Evolutionary conservation across 495 filamentous ascomycete species (phyloP).

Genomic region (Aspergillus carlsbadensis): DNA sequence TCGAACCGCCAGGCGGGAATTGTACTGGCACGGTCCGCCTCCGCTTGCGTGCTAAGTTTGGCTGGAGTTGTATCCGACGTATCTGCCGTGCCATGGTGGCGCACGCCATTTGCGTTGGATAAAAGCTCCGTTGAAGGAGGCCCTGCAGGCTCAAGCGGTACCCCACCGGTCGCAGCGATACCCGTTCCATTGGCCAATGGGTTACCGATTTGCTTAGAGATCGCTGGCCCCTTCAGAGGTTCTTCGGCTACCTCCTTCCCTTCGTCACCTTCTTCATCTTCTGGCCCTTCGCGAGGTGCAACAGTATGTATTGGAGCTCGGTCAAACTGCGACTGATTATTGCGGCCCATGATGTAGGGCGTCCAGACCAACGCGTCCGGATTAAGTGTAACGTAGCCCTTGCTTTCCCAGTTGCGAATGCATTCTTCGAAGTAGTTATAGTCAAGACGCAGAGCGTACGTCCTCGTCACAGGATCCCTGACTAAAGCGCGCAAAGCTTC

Average conservation of each 20-base stretch:
- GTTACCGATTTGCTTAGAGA: slow-evolving; percentile 16
- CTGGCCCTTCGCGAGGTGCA: slow-evolving; percentile 69
- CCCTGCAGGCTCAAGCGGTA: slow-evolving; percentile 31
- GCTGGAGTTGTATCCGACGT: not conserved
- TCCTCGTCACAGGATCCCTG: slow-evolving; percentile 81
- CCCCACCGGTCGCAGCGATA: slow-evolving; percentile 4
- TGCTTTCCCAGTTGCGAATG: slow-evolving; percentile 80
- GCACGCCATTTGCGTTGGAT: slow-evolving; percentile 35
- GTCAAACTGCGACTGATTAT: slow-evolving; percentile 81
- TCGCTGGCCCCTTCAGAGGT: slow-evolving; percentile 20
- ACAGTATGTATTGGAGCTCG: slow-evolving; percentile 82
- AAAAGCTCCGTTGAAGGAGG: slow-evolving; percentile 39
- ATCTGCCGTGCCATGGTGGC: slow-evolving; percentile 16
- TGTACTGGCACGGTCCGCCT: slow-evolving; percentile 34
- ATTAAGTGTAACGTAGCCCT: slow-evolving; percentile 83
- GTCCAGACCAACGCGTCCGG: slow-evolving; percentile 85
- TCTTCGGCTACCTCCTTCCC: slow-evolving; percentile 31
- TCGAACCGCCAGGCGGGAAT: slow-evolving; percentile 83
- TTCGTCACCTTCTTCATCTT: slow-evolving; percentile 55
- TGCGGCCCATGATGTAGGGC: slow-evolving; percentile 94
- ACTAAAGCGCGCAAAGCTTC: slow-evolving; percentile 88
- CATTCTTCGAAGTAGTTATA: slow-evolving; percentile 78
- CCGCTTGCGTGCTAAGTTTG: slow-evolving; percentile 10
- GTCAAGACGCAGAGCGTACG: slow-evolving; percentile 86
- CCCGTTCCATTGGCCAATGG: slow-evolving; percentile 26